Conservation (phyloP, 306 rosid genomes). For the Vigna angularis region DNA sequence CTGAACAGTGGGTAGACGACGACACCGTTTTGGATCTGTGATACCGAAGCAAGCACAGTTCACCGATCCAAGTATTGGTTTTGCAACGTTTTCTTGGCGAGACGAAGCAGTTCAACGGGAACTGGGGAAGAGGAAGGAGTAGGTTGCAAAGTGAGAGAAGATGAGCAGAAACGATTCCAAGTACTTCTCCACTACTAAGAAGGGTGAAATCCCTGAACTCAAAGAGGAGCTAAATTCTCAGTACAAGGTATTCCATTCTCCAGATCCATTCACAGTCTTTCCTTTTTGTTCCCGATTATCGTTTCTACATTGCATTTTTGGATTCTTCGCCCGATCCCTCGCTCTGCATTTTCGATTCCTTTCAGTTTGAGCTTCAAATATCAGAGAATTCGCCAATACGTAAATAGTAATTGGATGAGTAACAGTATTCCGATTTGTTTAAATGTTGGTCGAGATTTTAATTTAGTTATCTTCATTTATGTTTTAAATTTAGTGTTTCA, state of each 20-base stretch:
- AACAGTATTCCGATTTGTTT: slow-evolving; percentile 5
- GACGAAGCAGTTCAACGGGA: no score
- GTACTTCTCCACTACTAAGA: slow-evolving; percentile 98
- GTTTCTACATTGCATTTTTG: slow-evolving; percentile 36
- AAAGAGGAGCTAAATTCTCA: slow-evolving; percentile 99
- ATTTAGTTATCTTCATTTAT: not conserved
- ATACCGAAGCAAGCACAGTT: not conserved
- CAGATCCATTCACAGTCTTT: slow-evolving; percentile 38
- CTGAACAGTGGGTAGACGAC: not conserved
- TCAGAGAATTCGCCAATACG: not conserved
- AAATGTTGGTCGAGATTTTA: slow-evolving; percentile 9
- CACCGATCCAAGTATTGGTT: not conserved
- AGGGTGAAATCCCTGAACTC: slow-evolving; percentile 99
- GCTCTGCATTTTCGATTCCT: not conserved
- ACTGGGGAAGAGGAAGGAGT: not conserved
- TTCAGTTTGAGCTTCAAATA: not conserved
- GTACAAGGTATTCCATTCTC: slow-evolving; percentile 73
- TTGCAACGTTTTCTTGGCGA: not conserved
- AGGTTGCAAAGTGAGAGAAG: slow-evolving; percentile 26
- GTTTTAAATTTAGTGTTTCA: slow-evolving; percentile 13
- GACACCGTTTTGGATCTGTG: not conserved
- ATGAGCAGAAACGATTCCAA: slow-evolving; percentile 99
- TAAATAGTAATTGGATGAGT: not conserved
- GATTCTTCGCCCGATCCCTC: slow-evolving; percentile 28
- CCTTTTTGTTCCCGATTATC: not conserved